These are phyloP conservation scores for Phytophthora capsici DNA, from an alignment of 352 stramenopile genomes.

Conservation along the genomic window DNA sequence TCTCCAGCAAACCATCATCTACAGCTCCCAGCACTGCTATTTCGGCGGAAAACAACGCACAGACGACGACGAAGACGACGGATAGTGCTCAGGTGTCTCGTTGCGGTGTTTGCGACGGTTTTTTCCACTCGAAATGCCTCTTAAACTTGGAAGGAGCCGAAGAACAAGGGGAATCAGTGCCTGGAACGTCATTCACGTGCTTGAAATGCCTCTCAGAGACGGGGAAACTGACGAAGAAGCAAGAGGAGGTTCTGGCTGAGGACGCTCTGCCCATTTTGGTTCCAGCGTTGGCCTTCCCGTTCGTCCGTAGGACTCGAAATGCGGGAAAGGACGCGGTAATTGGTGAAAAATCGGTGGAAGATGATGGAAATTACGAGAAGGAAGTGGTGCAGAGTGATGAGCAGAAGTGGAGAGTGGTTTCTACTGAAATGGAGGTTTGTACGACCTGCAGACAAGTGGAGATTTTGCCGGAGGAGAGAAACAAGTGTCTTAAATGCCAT, in stretches of 20 bases:
- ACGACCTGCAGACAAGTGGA: conserved; percentile 62
- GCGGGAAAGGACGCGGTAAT: conserved; percentile 5
- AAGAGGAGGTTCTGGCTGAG: neutral
- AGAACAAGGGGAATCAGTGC: neutral
- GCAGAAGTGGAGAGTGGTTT: conserved; percentile 43
- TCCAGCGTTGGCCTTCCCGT: conserved; percentile 37
- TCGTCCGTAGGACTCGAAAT: conserved; percentile 11
- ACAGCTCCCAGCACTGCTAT: neutral
- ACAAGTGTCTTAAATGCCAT: conserved; percentile 43
- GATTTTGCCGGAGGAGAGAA: conserved; percentile 40
- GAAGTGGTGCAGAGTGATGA: conserved; percentile 14
- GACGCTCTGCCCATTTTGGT: conserved; percentile 27
- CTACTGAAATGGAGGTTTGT: conserved; percentile 57
- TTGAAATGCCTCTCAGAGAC: conserved; percentile 20
- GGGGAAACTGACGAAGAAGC: conserved; percentile 1
- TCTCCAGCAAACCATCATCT: conserved; percentile 9
- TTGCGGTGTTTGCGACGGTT: conserved; percentile 46
- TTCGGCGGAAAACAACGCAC: neutral
- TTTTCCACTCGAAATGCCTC: conserved; percentile 54
- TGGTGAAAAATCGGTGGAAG: conserved; percentile 2
- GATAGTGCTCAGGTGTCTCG: conserved; percentile 23
- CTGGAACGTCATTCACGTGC: conserved; percentile 30
- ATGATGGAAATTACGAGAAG: neutral
- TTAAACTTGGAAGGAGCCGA: neutral
- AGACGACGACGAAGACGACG: neutral